These are phyloP conservation scores for Gastrolobium villosum DNA, from an alignment of 306 rosid genomes.

Conservation along the genomic window DNA sequence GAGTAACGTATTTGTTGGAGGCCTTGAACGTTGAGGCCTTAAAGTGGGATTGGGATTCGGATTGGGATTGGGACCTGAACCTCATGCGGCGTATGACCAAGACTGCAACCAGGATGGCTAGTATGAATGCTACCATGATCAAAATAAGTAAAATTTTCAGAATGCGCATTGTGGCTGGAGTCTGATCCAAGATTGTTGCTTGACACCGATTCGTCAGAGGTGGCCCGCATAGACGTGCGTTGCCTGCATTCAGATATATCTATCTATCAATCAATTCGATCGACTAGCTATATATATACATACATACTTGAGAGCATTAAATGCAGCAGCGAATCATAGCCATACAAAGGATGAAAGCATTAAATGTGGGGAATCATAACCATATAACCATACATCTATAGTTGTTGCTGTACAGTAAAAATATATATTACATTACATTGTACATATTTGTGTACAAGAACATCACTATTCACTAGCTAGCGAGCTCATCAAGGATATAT, in stretches of 20 bases:
- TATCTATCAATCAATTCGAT: background rate
- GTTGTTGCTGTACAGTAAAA: too few relatives aligned
- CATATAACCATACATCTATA: too few relatives aligned
- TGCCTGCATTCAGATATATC: conserved; percentile 54
- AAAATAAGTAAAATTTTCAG: conserved; percentile 53
- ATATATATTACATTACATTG: too few relatives aligned
- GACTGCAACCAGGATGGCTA: conserved; percentile 53
- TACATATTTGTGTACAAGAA: too few relatives aligned
- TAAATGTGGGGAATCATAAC: too few relatives aligned
- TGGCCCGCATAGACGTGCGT: conserved; percentile 67
- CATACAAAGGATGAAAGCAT: too few relatives aligned
- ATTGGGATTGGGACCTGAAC: background rate
- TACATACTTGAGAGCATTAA: too few relatives aligned
- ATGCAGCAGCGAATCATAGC: too few relatives aligned
- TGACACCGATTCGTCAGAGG: conserved; percentile 64
- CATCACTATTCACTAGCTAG: too few relatives aligned
- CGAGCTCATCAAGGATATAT: too few relatives aligned
- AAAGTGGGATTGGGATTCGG: too few relatives aligned
- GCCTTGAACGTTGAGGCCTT: conserved; percentile 20
- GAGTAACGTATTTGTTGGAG: conserved; percentile 33
- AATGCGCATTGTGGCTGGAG: background rate
- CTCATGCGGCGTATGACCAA: conserved; percentile 48
- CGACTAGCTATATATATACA: background rate
- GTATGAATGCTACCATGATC: conserved; percentile 41
- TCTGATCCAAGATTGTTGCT: background rate